Evolutionary conservation across 495 filamentous ascomycete genomes (phyloP), one percentile per base, ranked within the genome.

Genomic region (Schizothecium vesticola): DNA sequence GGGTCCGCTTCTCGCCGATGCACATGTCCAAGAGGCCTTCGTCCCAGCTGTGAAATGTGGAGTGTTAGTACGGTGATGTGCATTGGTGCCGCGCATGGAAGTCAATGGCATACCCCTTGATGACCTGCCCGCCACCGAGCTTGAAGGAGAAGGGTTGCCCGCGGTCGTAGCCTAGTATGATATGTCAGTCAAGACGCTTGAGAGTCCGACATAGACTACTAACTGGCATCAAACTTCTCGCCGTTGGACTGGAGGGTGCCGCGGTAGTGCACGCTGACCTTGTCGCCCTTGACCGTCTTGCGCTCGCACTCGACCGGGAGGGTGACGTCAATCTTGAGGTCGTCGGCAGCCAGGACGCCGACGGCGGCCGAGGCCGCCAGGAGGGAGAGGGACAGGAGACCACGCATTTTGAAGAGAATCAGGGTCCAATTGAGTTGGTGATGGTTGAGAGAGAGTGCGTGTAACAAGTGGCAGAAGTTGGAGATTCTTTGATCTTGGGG

Each of bases 1-100:
- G 80, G 31, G 87, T 94, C 75, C 82, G 87, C 86, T 93, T 95
- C 84, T 99, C 95, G 43, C 95, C 96, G 72, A 97, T 89, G 79
- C 95, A 98, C 95, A 99, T 98, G 72, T 93, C 92, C 65, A 96
- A 73, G 33, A 97, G 84, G 55, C 94, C 94, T 74, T 95, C 78
- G 76, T 98, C 95, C 95, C 95, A 98, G 76, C 85, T 87, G 58
- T 36, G 67, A 55, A 36, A 55, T 13, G 22, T 67, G 72, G 67
- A 77, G 59, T 24, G 63, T 73, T 51, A 68, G 74, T 57, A 60
- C 57, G 3, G 2, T 24, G 36, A n/a, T 24, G 22, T n/a, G 13
- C 24, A 7, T 51, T 51, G 43, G 43, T 51, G 6, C 59, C 22
- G 63, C 51, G 16, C 51, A 5, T 33, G 21, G 24, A 24, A 26